Base-by-base conservation (phyloP, 257 asterid genomes). In the Schizonepeta tenuifolia region DNA sequence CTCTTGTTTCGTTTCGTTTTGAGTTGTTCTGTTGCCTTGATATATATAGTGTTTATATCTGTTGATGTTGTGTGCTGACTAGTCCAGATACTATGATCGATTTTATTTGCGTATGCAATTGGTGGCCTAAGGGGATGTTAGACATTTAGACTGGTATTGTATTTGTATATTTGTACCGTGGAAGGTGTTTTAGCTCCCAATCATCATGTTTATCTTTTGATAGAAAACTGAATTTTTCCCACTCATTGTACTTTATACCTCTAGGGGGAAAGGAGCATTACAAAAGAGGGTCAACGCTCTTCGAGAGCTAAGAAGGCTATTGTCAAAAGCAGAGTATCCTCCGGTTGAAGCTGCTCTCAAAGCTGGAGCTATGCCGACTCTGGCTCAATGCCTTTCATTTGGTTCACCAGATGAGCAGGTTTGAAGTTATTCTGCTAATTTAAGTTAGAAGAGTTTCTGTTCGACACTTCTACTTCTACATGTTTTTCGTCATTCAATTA, bases 381-480 rank as follows among this genome's bases (percentile, higher is more conserved):
- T 95, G 15, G 89, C 87, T 75, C 93, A 87, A 55, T 90, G 96
- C 77, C 96, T 95, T 74, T 83, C 96, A 70, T 95, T 95, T 84
- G 96, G 96, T 71, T 87, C 96, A 66, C 90, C 97, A 7, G 98
- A 92, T 80, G 99, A 95, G 71, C 98, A 95, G 99, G 98, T 91
- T 68, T 73, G 80, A 40, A 65, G 65, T 65, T 22, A 24, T 21
- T 66, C 11, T 66, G 38, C 67, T 43, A 6, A 31, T 61, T 66
- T 53, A 38, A 17, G 46, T 63, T 10, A 9, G 21, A 71, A 50
- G 44, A 59, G 38, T 67, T 50, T 28, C 50, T 54, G 41, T 33
- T 35, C n/a, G n/a, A n/a, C n/a, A n/a, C 12, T 64, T 64, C 49
- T 15, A 20, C 24, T 64, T 64, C 56, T 15, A 20, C 24, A 49